A percentile compares a stretch with the other conserved stretches of the same genome.
phyloP scores from a whole-genome alignment of 148 eudicot genomes.

The Camellia lanceoleosa region DNA sequence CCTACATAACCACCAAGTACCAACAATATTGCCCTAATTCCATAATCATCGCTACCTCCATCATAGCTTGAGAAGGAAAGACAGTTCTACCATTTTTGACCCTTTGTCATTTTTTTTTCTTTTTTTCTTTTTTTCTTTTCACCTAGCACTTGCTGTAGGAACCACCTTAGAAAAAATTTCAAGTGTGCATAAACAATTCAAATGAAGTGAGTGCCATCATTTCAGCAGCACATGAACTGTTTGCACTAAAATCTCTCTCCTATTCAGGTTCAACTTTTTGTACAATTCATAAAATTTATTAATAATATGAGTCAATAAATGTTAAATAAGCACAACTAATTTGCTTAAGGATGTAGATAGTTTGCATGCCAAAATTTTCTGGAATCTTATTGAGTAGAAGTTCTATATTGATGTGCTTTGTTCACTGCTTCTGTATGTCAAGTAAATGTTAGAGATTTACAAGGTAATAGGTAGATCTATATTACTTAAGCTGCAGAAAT shows the following conservation, averaged over 20 bases:
- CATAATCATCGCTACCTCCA: background rate
- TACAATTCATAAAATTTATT: too few relatives aligned
- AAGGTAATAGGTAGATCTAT: background rate
- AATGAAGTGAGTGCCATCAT: background rate
- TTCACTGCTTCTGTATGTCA: background rate
- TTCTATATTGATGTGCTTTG: too few relatives aligned
- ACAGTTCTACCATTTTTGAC: background rate
- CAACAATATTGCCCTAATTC: too few relatives aligned
- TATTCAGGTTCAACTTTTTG: background rate
- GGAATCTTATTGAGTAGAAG: background rate
- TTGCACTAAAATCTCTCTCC: background rate
- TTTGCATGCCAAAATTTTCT: background rate
- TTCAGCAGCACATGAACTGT: background rate
- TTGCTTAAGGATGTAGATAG: background rate
- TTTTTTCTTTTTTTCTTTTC: background rate
- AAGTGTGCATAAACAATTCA: background rate
- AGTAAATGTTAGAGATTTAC: background rate
- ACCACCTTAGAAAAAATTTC: background rate
- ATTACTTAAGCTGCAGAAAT: background rate
- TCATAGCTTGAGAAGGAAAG: too few relatives aligned
- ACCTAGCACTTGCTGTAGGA: background rate
- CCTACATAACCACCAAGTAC: too few relatives aligned
- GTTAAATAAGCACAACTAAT: background rate
- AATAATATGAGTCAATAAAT: background rate
- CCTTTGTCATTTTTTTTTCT: background rate